Conservation (phyloP, 352 stramenopile genomes). For the Globisporangium radiosum region DNA sequence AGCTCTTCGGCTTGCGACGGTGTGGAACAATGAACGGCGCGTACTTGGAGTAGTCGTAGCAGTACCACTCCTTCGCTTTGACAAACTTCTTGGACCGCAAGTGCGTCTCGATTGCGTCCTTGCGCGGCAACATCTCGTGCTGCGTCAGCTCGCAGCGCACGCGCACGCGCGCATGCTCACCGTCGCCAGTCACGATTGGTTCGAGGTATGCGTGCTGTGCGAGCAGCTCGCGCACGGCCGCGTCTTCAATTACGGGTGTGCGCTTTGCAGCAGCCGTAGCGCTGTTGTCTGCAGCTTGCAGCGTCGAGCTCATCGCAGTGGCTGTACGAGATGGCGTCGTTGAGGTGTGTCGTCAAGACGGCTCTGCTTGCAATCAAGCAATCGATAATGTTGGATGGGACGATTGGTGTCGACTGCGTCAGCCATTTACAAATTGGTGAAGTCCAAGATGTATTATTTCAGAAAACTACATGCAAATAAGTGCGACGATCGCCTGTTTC, state of each 20-base stretch:
- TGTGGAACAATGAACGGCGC: constrained; percentile 87
- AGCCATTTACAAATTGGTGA: too few species aligned
- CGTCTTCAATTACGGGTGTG: constrained; percentile 22
- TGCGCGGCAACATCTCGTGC: constrained; percentile 71
- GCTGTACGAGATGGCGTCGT: too few species aligned
- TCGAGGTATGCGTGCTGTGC: constrained; percentile 46
- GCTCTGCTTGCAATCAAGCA: not conserved
- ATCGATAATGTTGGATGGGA: not conserved
- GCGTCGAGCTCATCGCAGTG: not conserved
- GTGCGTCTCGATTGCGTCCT: constrained; percentile 55
- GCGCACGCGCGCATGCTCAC: constrained; percentile 40
- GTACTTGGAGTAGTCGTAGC: constrained; percentile 88
- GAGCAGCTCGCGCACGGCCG: constrained; percentile 36
- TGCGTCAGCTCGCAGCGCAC: constrained; percentile 67
- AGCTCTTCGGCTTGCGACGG: constrained; percentile 68
- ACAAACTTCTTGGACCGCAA: constrained; percentile 74
- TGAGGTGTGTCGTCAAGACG: too few species aligned
- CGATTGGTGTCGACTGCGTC: not conserved
- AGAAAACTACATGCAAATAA: too few species aligned
- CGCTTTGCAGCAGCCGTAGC: not conserved
- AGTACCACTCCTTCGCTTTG: constrained; percentile 86
- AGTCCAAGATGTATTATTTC: too few species aligned
- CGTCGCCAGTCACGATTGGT: constrained; percentile 36
- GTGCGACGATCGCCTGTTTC: too few species aligned
- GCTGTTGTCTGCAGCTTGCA: not conserved